Base-by-base conservation (phyloP, 192 early-diverging fungal genomes). In the Coemansia sp. region DNA sequence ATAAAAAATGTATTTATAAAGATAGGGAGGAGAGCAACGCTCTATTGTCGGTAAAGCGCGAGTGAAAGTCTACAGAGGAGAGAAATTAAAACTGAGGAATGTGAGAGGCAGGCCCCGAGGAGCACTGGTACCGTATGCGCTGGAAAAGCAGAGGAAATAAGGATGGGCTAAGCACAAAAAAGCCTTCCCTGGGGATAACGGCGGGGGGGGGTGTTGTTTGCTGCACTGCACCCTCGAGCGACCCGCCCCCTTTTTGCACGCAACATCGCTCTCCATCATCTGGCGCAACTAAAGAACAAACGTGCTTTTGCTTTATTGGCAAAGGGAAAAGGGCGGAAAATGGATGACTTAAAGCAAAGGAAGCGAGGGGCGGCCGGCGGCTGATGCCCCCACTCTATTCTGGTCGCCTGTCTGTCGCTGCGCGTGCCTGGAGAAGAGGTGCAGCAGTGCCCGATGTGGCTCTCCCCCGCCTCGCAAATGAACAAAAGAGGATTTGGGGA, bases 1-100 rank as follows among this genome's bases (percentile, higher is more conserved):
- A 61, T 62, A 68, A 60, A 60, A 41, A 26, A 15, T 43, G 46
- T 50, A 50, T 50, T 50, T 46, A 27, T 50, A 50, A 50, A 27
- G 46, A 29, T 27, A 29, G 46, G 46, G 46, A 50, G 26, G 46
- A 50, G 46, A 50, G 46, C 15, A 50, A 24, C 36, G 43, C 36
- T 56, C 27, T 68, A 68, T 68, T 68, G 54, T 68, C 41, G 41
- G 48, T 38, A 22, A 68, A 62, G 60, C 58, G 38, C 58, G 18
- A 27, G 17, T 32, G 29, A 54, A 36, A 61, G 66, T 68, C 53
- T 68, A 58, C 66, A 68, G 59, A 67, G 56, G 37, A 18, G 40
- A 39, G 46, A 43, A 62, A 53, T 35, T 21, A 50, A 44, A 44
- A 44, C 24, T 32, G 27, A 40, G 7, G 46, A 12, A 9, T 14